Evolutionary conservation across 495 filamentous ascomycete genomes (phyloP).

Genomic region (Tuber borchii): DNA sequence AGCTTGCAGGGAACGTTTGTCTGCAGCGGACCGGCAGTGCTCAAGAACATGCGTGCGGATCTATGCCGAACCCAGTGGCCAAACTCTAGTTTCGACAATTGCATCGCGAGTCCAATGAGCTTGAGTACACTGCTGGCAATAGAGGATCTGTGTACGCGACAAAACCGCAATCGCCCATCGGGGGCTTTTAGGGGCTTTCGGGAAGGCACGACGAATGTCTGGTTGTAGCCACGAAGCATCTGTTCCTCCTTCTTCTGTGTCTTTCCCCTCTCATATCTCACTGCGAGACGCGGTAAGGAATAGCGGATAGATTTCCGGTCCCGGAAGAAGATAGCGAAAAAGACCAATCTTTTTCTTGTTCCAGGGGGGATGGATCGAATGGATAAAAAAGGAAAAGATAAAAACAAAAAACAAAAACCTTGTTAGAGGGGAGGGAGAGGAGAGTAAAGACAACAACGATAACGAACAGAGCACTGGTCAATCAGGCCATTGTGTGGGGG

Average conservation of each 20-base stretch:
- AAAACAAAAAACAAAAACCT: not conserved
- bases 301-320: not conserved
- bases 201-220: constrained; percentile 18
- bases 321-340: not conserved
- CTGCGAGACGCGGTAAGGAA: not conserved
- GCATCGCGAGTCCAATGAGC: constrained; percentile 20
- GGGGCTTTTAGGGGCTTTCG: constrained; percentile 30
- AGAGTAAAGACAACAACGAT: not conserved
- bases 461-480: not conserved
- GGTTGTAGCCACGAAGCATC: constrained; percentile 29
- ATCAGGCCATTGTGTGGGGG: not conserved
- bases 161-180: constrained; percentile 32
- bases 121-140: constrained; percentile 16
- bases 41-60: constrained; percentile 49
- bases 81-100: constrained; percentile 44
- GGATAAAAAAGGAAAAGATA: not conserved
- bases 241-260: not conserved
- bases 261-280: not conserved
- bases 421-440: not conserved
- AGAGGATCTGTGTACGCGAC: constrained; percentile 19
- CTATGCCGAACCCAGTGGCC: constrained; percentile 51
- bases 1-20: constrained; percentile 42
- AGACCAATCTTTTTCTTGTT: not conserved
- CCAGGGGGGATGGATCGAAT: constrained; percentile 3
- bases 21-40: constrained; percentile 45